Conservation (phyloP, 352 stramenopile species). For the Pythium apleroticum region DNA sequence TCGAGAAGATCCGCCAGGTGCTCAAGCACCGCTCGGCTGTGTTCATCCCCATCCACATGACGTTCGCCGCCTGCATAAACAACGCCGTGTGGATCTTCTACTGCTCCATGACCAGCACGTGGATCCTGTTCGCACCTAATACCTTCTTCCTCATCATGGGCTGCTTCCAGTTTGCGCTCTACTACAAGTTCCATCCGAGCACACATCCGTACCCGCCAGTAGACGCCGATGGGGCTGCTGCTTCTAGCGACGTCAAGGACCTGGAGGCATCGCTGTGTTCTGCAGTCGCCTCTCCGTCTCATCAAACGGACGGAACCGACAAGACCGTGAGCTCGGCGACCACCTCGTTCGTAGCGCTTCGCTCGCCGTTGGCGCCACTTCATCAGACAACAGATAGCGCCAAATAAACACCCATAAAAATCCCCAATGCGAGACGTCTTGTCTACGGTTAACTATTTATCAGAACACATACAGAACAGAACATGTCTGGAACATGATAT, state of each 20-base stretch:
- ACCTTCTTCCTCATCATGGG: slow-evolving; percentile 40
- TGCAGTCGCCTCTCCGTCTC: too few species aligned
- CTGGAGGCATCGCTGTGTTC: too few species aligned
- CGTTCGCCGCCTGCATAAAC: slow-evolving; percentile 44
- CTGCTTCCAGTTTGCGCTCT: slow-evolving; percentile 37
- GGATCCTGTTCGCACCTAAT: slow-evolving; percentile 56
- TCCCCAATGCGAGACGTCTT: too few species aligned
- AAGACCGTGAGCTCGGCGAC: neutral
- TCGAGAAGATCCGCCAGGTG: slow-evolving; percentile 52
- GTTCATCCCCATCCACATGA: slow-evolving; percentile 56
- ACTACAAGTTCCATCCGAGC: slow-evolving; percentile 39
- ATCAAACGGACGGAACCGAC: neutral
- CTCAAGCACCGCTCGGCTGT: slow-evolving; percentile 46
- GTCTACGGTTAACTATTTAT: too few species aligned
- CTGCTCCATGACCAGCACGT: slow-evolving; percentile 39
- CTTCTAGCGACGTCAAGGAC: too few species aligned
- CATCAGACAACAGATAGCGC: neutral
- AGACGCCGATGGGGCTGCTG: too few species aligned
- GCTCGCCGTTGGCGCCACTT: slow-evolving; percentile 1
- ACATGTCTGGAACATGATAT: too few species aligned
- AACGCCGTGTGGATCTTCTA: slow-evolving; percentile 58
- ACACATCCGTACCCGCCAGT: slow-evolving; percentile 13
- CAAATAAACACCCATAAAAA: too few species aligned
- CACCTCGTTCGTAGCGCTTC: neutral
- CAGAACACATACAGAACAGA: too few species aligned